phyloP scores from a whole-genome alignment of 768 basidiomycete species.

The Phylloporus scabripes region DNA sequence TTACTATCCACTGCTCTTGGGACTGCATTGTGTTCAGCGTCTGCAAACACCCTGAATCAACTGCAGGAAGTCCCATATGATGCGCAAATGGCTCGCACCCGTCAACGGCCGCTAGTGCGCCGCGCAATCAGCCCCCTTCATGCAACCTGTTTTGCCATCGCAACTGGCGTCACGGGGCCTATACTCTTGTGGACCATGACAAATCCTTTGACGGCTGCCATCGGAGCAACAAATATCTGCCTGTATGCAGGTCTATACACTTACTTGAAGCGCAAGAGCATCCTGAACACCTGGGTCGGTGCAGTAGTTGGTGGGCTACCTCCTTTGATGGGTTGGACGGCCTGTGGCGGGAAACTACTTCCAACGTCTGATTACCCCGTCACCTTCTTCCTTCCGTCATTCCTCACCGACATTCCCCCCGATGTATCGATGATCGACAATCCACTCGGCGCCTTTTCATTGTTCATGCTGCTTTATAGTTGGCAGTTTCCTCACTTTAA shows the following conservation, averaged over 20 bases:
- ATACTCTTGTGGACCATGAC: slow-evolving; percentile 74
- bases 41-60: slow-evolving; percentile 94
- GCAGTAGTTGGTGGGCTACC: slow-evolving; percentile 89
- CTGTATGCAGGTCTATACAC: slow-evolving; percentile 94
- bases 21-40: slow-evolving; percentile 85
- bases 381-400: slow-evolving; percentile 56
- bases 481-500: slow-evolving; percentile 99
- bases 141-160: slow-evolving; percentile 71
- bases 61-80: slow-evolving; percentile 93
- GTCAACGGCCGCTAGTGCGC: slow-evolving; percentile 80
- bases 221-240: slow-evolving; percentile 79
- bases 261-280: slow-evolving; percentile 77
- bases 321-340: slow-evolving; percentile 98
- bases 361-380: slow-evolving; percentile 59
- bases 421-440: slow-evolving; percentile 62
- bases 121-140: slow-evolving; percentile 81
- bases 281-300: slow-evolving; percentile 92
- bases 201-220: slow-evolving; percentile 77
- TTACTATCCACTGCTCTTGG: slow-evolving; percentile 85
- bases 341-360: slow-evolving; percentile 75
- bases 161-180: slow-evolving; percentile 75
- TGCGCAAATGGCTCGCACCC: slow-evolving; percentile 92
- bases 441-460: slow-evolving; percentile 70
- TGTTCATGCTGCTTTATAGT: slow-evolving; percentile 83
- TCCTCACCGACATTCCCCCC: slow-evolving; percentile 39